A percentile compares a stretch with the other conserved stretches of the same genome.
phyloP scores from a whole-genome alignment of 1,284 basidiomycete species.

The Chondrostereum purpureum region DNA sequence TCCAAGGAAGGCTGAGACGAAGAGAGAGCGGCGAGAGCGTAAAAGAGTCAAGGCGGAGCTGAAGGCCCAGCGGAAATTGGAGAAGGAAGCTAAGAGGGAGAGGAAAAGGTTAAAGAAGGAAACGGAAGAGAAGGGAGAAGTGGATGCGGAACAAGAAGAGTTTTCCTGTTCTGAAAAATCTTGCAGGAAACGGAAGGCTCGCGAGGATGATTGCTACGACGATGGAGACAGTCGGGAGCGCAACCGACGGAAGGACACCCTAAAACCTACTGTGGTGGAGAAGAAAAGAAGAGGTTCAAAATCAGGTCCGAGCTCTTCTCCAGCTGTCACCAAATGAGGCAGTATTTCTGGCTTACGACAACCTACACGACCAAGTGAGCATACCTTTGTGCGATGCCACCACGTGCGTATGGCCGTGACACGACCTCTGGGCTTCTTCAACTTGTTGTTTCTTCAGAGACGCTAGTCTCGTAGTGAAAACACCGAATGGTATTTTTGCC shows the following conservation, averaged over 20 bases:
- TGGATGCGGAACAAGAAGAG: slow-evolving; percentile 6
- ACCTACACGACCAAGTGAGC: too few relatives aligned
- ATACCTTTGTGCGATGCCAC: too few relatives aligned
- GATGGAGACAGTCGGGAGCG: too few relatives aligned
- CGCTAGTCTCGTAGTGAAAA: too few relatives aligned
- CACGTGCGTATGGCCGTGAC: too few relatives aligned
- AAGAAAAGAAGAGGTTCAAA: slow-evolving; percentile 1
- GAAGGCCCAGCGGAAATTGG: slow-evolving; percentile 11
- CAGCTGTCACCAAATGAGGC: too few relatives aligned
- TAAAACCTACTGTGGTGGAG: too few relatives aligned
- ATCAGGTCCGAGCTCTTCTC: too few relatives aligned
- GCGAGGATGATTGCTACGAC: slow-evolving; percentile 10
- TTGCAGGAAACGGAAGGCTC: slow-evolving; percentile 6
- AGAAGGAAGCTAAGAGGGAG: slow-evolving; percentile 10
- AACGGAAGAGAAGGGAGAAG: background rate
- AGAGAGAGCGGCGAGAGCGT: slow-evolving; percentile 9
- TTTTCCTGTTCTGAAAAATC: background rate
- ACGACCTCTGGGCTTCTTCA: too few relatives aligned
- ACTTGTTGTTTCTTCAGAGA: too few relatives aligned
- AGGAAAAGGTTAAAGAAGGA: background rate
- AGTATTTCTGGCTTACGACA: too few relatives aligned
- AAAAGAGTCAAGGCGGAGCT: slow-evolving; percentile 7
- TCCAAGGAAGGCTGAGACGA: slow-evolving; percentile 1
- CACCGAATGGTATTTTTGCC: too few relatives aligned
- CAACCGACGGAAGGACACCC: background rate